Conservation (phyloP, 208 protist genomes). For the Acanthamoeba culbertsoni region DNA sequence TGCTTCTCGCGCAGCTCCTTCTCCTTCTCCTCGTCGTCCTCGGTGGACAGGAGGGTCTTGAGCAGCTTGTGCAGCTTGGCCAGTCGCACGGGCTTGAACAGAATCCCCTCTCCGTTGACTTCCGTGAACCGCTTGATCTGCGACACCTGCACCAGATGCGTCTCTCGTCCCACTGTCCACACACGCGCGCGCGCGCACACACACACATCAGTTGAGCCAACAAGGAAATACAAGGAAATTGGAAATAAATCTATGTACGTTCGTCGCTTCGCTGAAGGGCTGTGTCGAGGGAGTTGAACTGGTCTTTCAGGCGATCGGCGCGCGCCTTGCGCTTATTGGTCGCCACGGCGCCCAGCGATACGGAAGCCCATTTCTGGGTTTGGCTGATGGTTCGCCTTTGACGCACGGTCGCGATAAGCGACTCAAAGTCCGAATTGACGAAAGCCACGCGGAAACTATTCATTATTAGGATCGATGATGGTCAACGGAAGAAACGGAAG, state of each 20-base stretch:
- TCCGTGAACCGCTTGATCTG: constrained; percentile 27
- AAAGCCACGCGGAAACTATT: background rate
- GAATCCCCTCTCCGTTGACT: background rate
- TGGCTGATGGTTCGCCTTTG: background rate
- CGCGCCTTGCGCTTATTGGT: background rate
- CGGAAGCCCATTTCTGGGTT: constrained; percentile 6
- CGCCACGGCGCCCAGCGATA: background rate
- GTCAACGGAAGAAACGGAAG: background rate
- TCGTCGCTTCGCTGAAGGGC: background rate
- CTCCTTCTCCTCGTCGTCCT: constrained; percentile 18
- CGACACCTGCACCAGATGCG: background rate
- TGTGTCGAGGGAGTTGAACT: constrained; percentile 30
- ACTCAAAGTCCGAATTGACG: constrained; percentile 18
- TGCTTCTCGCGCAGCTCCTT: constrained; percentile 48
- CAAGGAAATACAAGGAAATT: background rate
- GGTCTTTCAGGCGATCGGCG: background rate
- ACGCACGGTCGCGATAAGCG: background rate
- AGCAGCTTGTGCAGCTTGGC: constrained; percentile 31
- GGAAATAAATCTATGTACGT: background rate
- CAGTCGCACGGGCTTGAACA: constrained; percentile 29
- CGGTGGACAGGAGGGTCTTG: background rate
- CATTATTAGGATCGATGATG: background rate
- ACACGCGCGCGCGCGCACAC: background rate
- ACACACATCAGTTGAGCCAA: background rate
- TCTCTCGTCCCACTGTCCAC: background rate